Percentiles rank a stretch among this genome's conserved stretches.
Conservation (phyloP, 305 asterid species). For the Striga hermonthica region DNA sequence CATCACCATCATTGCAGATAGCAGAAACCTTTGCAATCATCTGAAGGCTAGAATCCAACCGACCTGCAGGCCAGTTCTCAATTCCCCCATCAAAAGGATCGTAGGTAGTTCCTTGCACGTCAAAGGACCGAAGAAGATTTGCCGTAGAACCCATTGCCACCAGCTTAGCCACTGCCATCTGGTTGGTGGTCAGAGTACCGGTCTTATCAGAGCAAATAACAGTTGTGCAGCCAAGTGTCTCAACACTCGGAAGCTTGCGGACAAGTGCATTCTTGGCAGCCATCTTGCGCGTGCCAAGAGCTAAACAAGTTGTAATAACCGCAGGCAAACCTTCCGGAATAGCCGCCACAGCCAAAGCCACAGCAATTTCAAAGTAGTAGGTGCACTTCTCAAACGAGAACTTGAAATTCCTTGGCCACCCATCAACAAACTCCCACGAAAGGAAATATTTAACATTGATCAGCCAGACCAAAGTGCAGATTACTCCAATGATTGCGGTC, state of each 20-base stretch:
- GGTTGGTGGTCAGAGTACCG: constrained; percentile 93
- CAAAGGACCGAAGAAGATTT: constrained; percentile 48
- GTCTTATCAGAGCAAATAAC: constrained; percentile 98
- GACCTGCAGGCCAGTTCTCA: constrained; percentile 65
- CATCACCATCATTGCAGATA: constrained; percentile 81
- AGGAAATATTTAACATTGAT: constrained; percentile 93
- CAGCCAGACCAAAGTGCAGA: constrained; percentile 87
- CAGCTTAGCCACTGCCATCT: constrained; percentile 91
- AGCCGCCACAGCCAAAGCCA: constrained; percentile 97
- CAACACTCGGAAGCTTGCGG: constrained; percentile 97
- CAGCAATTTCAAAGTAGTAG: constrained; percentile 97
- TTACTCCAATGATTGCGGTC: constrained; percentile 79
- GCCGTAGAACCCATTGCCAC: constrained; percentile 69
- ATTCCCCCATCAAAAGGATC: constrained; percentile 84
- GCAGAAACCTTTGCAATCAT: constrained; percentile 84
- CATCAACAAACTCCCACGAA: constrained; percentile 84
- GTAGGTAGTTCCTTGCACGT: constrained; percentile 79
- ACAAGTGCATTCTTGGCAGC: constrained; percentile 99
- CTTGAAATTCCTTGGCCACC: constrained; percentile 91
- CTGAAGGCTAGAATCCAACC: constrained; percentile 64
- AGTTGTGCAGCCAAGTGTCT: constrained; percentile 98
- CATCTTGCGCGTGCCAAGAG: constrained; percentile 98
- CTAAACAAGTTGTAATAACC: constrained; percentile 94
- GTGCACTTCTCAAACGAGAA: constrained; percentile 98
- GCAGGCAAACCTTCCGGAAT: constrained; percentile 79